Base-by-base conservation (phyloP, 805 yeast genomes). In the Candida montana region DNA sequence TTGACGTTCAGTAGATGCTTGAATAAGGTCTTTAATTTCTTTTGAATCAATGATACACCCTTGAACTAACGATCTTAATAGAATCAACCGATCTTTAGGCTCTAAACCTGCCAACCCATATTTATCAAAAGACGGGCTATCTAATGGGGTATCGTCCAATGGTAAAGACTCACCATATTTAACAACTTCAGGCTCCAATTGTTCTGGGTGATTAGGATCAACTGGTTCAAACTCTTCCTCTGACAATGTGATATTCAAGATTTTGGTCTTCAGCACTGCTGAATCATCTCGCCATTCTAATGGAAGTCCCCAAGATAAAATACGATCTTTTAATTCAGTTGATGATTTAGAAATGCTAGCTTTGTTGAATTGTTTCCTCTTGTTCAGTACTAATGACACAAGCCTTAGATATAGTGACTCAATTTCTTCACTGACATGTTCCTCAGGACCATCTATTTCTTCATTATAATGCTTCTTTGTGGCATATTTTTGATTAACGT, bases 241-340 rank as follows among this genome's bases (percentile, higher is more conserved):
- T 17, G 40, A 32, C 18, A 18, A n/a, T 15, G 28, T 17, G 15
- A 12, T 12, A 13, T 37, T 36, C 18, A 42, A 19, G 2, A 40
- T 27, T 1, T 41, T 35, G 26, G 39, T 40, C 3, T 33, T 32
- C 24, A 46, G 47, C 6, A 56, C 39, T 2, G 36, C 43, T 2
- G 49, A 37, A 41, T 56, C 59, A 45, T 56, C 52, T 39, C 60
- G 46, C 61, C 61, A 57, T 42, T 55, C 59, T 7, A 23, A 30
- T 4, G 61, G 61, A n/a, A 57, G 38, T 3, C 61, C 60, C 41
- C 45, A 50, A 1, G 2, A 15, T 13, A 40, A 27, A 5, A 48
- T 51, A 11, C 27, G 19, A 2, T 42, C 15, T 28, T 47, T 52
- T 16, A 55, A 40, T 17, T 54, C 58, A 28, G 18, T 18, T 3